Conservation (phyloP, 306 rosid genomes). For the Betula pendula region DNA sequence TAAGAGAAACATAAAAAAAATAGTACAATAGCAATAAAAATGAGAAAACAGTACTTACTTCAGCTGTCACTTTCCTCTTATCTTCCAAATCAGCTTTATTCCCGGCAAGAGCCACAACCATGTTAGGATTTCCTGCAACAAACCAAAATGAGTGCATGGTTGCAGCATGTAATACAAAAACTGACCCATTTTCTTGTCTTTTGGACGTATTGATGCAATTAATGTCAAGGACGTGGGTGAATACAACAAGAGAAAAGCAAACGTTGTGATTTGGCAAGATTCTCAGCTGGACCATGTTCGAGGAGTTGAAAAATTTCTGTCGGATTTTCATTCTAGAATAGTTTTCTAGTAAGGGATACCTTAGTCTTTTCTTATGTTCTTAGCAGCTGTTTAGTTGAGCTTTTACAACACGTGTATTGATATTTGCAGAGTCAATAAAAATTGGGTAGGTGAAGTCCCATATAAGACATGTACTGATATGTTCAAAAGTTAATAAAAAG, state of each 20-base stretch:
- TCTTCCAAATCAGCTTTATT: slow-evolving; percentile 67
- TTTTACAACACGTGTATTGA: too few species aligned
- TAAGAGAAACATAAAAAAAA: background rate
- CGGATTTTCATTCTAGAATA: background rate
- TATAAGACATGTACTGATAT: background rate
- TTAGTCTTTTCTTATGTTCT: background rate
- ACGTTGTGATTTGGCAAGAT: background rate
- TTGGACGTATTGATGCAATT: background rate
- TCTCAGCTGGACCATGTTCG: background rate
- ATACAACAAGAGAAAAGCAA: background rate
- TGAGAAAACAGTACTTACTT: slow-evolving; percentile 36
- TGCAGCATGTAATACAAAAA: slow-evolving; percentile 15
- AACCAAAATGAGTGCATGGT: slow-evolving; percentile 12
- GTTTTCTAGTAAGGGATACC: background rate
- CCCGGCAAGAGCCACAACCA: slow-evolving; percentile 66
- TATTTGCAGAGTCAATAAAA: background rate
- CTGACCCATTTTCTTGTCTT: background rate
- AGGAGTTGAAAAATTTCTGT: background rate
- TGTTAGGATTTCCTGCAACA: slow-evolving; percentile 58
- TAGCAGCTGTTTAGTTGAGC: background rate
- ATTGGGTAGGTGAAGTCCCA: background rate
- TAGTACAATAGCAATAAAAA: background rate
- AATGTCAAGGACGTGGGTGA: background rate
- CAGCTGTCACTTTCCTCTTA: slow-evolving; percentile 56
- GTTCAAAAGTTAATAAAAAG: background rate